Base-by-base conservation (phyloP, 352 stramenopile species). In the Lagenidium sp. region DNA sequence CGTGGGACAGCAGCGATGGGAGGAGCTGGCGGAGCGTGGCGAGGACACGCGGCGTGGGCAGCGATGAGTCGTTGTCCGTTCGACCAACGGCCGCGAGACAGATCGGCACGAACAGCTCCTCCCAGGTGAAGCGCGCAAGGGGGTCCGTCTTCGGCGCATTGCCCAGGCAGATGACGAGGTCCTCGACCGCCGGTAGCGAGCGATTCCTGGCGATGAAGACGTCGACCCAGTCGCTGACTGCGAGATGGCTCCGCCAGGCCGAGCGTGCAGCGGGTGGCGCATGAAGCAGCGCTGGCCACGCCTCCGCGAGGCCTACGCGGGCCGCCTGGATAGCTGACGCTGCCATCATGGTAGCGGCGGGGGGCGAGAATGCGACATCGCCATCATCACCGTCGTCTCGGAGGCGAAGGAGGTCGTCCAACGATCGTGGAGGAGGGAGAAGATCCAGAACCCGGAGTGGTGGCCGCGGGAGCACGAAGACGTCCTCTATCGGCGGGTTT, bases 401-500 rank as follows among this genome's bases (percentile, higher is more conserved):
- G 44, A 11, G 30, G 28, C 38, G 10, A 12, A 49, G 23, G 16
- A 58, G 29, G 22, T 58, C 31, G n/a, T 6, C n/a, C 19, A 87
- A 39, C 41, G 20, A 67, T 23, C 20, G 60, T 32, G 6, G 13
- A 15, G 55, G 18, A 12, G 65, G 63, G n/a, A 87, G 30, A 12
- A 84, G 13, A 10, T 67, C 65, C 5, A 36, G 20, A 2, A 79
- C 45, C 19, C 51, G 50, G 2, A 87, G 37, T 10, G 58, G 36
- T 18, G 69, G 69, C 4, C 55, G 46, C 5, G 69, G 72, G 12
- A 85, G 47, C 20, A 82, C 56, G 39, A 85, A 82, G 8, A 68
- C 63, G 24, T 78, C 55, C n/a, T 48, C 44, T n/a, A n/a, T n/a
- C n/a, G 1, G 50, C 46, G 15, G 20, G 69, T 51, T 10, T 53